Evolutionary conservation across 257 asterid genomes (phyloP).

Genomic region (Lavandula angustifolia): DNA sequence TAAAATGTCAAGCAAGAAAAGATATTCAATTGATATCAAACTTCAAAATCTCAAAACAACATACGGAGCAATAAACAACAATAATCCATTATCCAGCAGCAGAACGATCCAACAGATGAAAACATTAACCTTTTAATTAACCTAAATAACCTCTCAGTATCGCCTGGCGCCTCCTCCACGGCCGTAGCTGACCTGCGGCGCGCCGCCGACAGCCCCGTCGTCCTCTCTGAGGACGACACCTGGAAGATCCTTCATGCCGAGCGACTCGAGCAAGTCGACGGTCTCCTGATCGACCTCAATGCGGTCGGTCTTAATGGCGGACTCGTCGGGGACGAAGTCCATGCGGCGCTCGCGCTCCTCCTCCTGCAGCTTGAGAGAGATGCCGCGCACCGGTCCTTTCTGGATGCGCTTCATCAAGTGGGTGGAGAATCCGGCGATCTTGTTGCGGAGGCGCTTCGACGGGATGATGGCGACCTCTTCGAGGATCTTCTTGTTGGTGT

Average conservation of each 20-base stretch:
- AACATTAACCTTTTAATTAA: conserved; percentile 8
- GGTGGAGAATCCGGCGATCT: conserved; percentile 58
- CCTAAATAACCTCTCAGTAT: conserved; percentile 29
- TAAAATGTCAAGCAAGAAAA: not conserved
- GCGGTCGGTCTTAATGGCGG: conserved; percentile 45
- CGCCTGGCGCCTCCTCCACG: conserved; percentile 42
- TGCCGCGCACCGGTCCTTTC: conserved; percentile 54
- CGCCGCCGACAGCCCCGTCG: conserved; percentile 36
- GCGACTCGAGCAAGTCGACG: conserved; percentile 41
- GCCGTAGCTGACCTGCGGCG: conserved; percentile 40
- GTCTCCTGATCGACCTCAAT: conserved; percentile 63
- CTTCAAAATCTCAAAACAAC: conserved; percentile 23
- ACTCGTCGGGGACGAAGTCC: conserved; percentile 59
- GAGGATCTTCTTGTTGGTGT: conserved; percentile 56
- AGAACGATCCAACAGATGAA: not conserved
- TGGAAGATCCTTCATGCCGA: conserved; percentile 52
- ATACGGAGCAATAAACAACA: conserved; percentile 8
- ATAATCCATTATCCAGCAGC: conserved; percentile 22
- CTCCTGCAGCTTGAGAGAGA: conserved; percentile 57
- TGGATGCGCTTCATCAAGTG: conserved; percentile 61
- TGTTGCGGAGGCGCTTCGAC: conserved; percentile 62
- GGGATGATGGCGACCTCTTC: conserved; percentile 54
- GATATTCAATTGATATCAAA: conserved; percentile 12
- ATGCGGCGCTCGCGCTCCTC: conserved; percentile 63
- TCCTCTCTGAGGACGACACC: conserved; percentile 45